These are phyloP conservation scores for Symbiodinium natans DNA, from an alignment of 73 alveolate genomes.

Conservation along the genomic window DNA sequence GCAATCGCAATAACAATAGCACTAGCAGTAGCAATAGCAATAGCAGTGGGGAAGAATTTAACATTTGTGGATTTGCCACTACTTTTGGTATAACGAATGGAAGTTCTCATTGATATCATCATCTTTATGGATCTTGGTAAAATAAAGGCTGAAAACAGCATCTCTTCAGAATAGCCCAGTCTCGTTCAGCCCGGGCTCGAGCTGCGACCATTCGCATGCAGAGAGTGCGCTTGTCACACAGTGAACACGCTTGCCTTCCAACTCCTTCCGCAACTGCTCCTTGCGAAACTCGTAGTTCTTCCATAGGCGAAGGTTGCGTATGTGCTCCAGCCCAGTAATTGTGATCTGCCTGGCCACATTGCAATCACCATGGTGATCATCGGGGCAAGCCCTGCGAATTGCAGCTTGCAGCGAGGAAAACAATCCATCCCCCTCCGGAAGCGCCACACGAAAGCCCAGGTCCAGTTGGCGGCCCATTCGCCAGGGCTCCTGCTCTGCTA, in stretches of 20 bases:
- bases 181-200: conserved; percentile 14
- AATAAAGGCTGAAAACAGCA: no score
- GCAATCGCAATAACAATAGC: no score
- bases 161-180: no score
- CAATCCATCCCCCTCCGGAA: background rate
- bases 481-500: conserved; percentile 48
- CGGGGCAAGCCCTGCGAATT: conserved; percentile 5
- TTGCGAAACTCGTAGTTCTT: conserved; percentile 22
- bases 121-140: no score
- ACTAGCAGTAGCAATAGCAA: no score
- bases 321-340: conserved; percentile 8
- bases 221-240: background rate
- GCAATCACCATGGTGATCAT: background rate
- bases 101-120: conserved; percentile 51
- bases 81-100: no score
- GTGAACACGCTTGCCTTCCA: background rate
- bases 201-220: conserved; percentile 23
- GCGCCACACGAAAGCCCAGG: background rate
- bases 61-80: no score
- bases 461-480: conserved; percentile 29
- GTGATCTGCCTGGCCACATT: background rate
- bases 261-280: conserved; percentile 4
- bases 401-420: background rate
- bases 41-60: no score
- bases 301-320: conserved; percentile 4